Percentiles rank a stretch among this genome's conserved stretches.
phyloP scores from a whole-genome alignment of 352 stramenopile species.

The Pythium guiyangense region DNA sequence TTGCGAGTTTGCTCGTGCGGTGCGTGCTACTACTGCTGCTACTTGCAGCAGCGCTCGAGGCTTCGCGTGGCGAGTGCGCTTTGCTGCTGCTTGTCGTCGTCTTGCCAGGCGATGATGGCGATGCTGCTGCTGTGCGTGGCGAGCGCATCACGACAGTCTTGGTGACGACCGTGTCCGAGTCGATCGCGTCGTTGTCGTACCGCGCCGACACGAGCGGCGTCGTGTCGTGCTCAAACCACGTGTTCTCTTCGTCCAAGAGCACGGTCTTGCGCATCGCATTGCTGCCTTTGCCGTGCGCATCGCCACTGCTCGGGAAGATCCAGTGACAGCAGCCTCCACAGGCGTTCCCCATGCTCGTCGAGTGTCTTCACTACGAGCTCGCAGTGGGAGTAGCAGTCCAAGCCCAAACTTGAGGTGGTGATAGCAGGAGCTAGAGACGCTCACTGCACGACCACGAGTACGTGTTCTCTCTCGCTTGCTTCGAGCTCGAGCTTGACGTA shows the following conservation, averaged over 20 bases:
- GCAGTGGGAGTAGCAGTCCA: too few species aligned
- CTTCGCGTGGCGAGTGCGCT: background rate
- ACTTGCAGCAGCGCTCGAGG: background rate
- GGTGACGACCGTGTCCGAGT: conserved; percentile 33
- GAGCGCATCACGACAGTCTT: conserved; percentile 53
- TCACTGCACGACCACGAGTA: too few species aligned
- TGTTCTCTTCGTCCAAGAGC: conserved; percentile 20
- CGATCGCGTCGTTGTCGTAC: conserved; percentile 29
- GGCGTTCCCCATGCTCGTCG: conserved; percentile 13
- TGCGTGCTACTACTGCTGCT: background rate
- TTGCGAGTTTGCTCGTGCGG: conserved; percentile 1
- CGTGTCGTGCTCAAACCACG: conserved; percentile 65
- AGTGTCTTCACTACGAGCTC: too few species aligned
- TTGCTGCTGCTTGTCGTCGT: background rate
- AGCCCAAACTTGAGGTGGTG: too few species aligned
- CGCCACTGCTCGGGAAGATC: conserved; percentile 7
- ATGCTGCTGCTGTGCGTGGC: conserved; percentile 11
- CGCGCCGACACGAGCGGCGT: conserved; percentile 48
- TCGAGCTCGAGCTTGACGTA: too few species aligned
- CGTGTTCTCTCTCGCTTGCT: too few species aligned
- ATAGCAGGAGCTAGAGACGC: too few species aligned
- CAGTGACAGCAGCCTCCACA: conserved; percentile 16
- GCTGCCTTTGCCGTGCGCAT: conserved; percentile 2
- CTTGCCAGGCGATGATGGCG: background rate
- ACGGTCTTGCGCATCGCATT: conserved; percentile 5